Evolutionary conservation across 177 flowering plant species (phyloP).

Genomic region (Tripterygium wilfordii): DNA sequence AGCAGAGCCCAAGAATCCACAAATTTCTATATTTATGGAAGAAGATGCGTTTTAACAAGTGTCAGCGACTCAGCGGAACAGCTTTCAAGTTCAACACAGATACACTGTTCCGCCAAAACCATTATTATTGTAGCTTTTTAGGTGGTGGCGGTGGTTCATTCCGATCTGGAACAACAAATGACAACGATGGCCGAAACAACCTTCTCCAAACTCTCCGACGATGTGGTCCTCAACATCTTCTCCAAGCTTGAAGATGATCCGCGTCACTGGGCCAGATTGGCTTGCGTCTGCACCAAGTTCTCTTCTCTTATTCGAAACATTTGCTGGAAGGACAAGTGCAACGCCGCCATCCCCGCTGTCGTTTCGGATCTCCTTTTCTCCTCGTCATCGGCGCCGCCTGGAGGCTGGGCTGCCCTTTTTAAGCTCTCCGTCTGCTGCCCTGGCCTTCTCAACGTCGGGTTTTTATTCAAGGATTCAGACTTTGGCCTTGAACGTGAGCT

Average conservation of each 20-base stretch:
- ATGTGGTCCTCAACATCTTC: slow-evolving; percentile 68
- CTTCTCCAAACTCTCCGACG: slow-evolving; percentile 68
- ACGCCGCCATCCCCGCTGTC: slow-evolving; percentile 45
- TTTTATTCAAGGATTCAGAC: slow-evolving; percentile 79
- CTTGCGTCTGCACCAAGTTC: slow-evolving; percentile 81
- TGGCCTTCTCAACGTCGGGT: slow-evolving; percentile 77
- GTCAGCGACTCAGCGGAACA: too few species aligned
- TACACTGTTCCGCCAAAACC: too few species aligned
- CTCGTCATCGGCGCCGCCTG: slow-evolving; percentile 30
- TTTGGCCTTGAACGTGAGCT: slow-evolving; percentile 89
- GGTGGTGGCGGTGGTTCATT: background rate
- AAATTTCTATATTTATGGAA: too few species aligned
- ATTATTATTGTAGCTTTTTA: too few species aligned
- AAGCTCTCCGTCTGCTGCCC: slow-evolving; percentile 93
- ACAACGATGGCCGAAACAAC: slow-evolving; percentile 17
- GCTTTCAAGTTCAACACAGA: too few species aligned
- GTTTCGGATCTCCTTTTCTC: slow-evolving; percentile 53
- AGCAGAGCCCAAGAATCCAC: too few species aligned
- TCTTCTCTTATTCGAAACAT: slow-evolving; percentile 40
- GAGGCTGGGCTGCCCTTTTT: slow-evolving; percentile 65
- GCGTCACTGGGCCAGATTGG: slow-evolving; percentile 64
- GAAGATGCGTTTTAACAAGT: too few species aligned
- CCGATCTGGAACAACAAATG: background rate
- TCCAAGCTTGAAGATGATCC: slow-evolving; percentile 82
- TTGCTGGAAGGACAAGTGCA: slow-evolving; percentile 65